phyloP scores from a whole-genome alignment of 805 yeast genomes.

The Candida loeiensis region DNA sequence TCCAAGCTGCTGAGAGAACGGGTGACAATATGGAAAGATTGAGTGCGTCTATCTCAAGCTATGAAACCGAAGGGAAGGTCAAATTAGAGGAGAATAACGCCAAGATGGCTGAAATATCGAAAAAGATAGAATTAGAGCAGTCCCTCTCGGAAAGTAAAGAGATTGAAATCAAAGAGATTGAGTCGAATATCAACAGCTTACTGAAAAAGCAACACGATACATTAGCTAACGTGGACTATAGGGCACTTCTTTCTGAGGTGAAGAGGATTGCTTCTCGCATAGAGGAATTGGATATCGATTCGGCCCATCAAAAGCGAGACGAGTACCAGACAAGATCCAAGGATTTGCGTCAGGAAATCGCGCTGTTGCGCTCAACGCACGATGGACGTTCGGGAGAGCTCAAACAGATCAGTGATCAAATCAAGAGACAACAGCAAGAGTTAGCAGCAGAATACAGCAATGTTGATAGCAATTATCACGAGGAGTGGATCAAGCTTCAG shows the following conservation, averaged over 20 bases:
- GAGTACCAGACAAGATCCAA: conserved; percentile 58
- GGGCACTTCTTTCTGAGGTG: conserved; percentile 42
- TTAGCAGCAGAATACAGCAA: conserved; percentile 67
- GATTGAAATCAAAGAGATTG: conserved; percentile 20
- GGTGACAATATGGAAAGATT: conserved; percentile 8
- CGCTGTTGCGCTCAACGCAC: conserved; percentile 55
- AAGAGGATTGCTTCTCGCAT: conserved; percentile 37
- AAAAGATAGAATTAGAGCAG: conserved; percentile 20
- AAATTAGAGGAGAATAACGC: conserved; percentile 23
- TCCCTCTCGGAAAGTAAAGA: conserved; percentile 10
- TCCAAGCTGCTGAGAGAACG: not conserved
- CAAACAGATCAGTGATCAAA: conserved; percentile 75
- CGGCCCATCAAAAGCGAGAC: conserved; percentile 59
- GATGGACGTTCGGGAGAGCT: conserved; percentile 84
- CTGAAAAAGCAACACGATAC: conserved; percentile 53
- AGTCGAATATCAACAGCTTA: conserved; percentile 24
- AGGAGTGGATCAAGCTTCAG: conserved; percentile 72
- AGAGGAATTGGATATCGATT: conserved; percentile 43
- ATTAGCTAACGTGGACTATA: conserved; percentile 59
- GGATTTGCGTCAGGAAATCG: conserved; percentile 46
- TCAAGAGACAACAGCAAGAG: conserved; percentile 52
- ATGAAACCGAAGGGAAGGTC: conserved; percentile 18
- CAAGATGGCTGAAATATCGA: conserved; percentile 12
- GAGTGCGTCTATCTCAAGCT: conserved; percentile 15
- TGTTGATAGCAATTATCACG: conserved; percentile 58